Evolutionary conservation across 2,329 filamentous ascomycete genomes (phyloP).

Genomic region (Elsinoe batatas): DNA sequence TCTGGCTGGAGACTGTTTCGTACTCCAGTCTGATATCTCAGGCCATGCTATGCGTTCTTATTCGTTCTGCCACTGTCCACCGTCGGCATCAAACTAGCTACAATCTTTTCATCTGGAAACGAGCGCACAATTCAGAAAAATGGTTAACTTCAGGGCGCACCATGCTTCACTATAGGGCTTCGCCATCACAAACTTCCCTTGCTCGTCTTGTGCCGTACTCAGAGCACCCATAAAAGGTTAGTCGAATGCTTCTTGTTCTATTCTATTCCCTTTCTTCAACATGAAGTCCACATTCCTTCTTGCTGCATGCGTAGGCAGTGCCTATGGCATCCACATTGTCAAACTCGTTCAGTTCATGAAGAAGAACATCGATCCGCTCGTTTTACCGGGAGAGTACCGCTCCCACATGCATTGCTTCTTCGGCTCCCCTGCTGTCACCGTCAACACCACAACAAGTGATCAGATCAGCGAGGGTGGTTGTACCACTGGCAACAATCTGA

Average conservation of each 20-base stretch:
- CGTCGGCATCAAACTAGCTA: neutral
- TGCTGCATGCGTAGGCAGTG: conserved; percentile 19
- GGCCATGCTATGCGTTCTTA: no score
- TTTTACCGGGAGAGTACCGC: conserved; percentile 33
- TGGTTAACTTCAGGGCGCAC: neutral
- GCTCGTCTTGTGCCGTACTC: neutral
- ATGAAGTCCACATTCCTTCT: neutral
- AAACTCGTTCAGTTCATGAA: conserved; percentile 29
- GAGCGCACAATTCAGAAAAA: neutral
- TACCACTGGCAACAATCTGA: conserved; percentile 37
- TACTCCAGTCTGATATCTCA: no score
- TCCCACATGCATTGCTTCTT: conserved; percentile 38
- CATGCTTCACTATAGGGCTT: neutral
- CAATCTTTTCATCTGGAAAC: neutral
- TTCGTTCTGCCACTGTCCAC: no score
- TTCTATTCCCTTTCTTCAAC: neutral
- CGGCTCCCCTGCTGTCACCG: conserved; percentile 35
- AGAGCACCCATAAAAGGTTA: neutral
- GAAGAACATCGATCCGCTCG: conserved; percentile 39
- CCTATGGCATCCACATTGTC: conserved; percentile 27
- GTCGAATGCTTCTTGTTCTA: neutral
- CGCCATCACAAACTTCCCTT: neutral
- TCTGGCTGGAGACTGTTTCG: no score
- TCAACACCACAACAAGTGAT: conserved; percentile 29
- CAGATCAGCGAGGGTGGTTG: conserved; percentile 34